phyloP scores from a whole-genome alignment of 176 grass and related monocot genomes.

The Oryza rufipogon region DNA sequence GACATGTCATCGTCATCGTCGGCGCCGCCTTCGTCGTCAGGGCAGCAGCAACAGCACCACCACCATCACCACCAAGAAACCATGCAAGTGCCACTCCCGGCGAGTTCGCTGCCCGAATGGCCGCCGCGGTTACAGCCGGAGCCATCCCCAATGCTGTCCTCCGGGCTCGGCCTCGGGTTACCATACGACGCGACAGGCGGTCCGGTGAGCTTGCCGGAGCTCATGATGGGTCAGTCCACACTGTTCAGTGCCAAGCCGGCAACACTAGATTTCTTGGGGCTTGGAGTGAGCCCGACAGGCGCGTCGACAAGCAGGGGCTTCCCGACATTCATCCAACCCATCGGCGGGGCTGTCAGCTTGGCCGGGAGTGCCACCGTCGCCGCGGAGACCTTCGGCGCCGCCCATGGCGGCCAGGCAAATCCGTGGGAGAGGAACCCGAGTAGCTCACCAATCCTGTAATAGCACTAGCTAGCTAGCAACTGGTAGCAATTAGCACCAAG shows the following conservation, averaged over 20 bases:
- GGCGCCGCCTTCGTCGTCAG: constrained; percentile 25
- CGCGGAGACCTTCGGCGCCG: constrained; percentile 42
- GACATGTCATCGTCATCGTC: constrained; percentile 55
- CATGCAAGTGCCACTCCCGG: constrained; percentile 37
- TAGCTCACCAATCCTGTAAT: constrained; percentile 56
- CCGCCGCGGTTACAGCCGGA: constrained; percentile 54
- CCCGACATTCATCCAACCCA: constrained; percentile 62
- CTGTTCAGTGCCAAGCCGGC: constrained; percentile 79
- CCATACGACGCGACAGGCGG: constrained; percentile 57
- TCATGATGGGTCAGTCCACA: constrained; percentile 79
- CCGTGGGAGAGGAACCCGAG: constrained; percentile 60
- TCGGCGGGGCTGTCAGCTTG: constrained; percentile 66
- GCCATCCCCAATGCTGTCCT: constrained; percentile 51
- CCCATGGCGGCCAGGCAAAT: constrained; percentile 20
- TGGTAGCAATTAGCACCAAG: constrained; percentile 1
- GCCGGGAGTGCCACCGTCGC: constrained; percentile 29
- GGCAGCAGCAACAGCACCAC: constrained; percentile 30
- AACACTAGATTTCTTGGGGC: constrained; percentile 81
- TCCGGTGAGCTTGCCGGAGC: constrained; percentile 47
- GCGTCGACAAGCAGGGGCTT: constrained; percentile 50
- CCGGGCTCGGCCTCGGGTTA: constrained; percentile 78
- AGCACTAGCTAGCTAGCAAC: constrained; percentile 11
- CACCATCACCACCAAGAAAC: constrained; percentile 47
- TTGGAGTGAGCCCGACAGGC: constrained; percentile 70
- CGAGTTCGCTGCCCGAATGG: constrained; percentile 56